These are phyloP conservation scores for Fusarium goolgardi DNA, from an alignment of 2,329 filamentous ascomycete species.

Conservation along the genomic window DNA sequence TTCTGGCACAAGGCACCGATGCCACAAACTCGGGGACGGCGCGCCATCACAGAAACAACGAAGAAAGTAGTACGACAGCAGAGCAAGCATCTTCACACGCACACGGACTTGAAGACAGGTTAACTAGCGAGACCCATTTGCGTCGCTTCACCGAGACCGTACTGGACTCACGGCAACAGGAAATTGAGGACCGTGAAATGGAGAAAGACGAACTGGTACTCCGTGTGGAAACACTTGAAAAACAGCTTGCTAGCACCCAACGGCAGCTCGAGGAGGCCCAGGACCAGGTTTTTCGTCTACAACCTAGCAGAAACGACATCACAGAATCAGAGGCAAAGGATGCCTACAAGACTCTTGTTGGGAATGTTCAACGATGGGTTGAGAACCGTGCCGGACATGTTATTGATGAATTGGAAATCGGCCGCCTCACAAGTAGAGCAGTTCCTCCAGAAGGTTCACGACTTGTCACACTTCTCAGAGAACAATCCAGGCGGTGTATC, in stretches of 20 bases:
- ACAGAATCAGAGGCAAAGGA: conserved; percentile 53
- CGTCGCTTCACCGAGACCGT: conserved; percentile 53
- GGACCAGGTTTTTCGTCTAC: conserved; percentile 51
- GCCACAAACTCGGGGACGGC: conserved; percentile 1
- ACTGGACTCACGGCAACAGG: conserved; percentile 52
- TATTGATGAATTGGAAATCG: conserved; percentile 50
- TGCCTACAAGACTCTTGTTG: conserved; percentile 50
- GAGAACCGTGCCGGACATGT: conserved; percentile 50
- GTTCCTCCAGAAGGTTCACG: conserved; percentile 46
- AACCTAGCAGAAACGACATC: conserved; percentile 51
- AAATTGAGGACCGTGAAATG: conserved; percentile 50
- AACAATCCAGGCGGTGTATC: conserved; percentile 51
- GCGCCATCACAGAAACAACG: conserved; percentile 7
- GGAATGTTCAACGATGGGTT: conserved; percentile 53
- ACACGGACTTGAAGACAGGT: conserved; percentile 42
- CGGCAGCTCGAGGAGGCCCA: conserved; percentile 50
- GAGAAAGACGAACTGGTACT: conserved; percentile 47
- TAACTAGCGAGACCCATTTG: conserved; percentile 50
- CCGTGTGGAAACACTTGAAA: conserved; percentile 48
- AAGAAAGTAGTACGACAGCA: conserved; percentile 11
- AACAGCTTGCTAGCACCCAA: conserved; percentile 48
- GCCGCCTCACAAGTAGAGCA: conserved; percentile 43
- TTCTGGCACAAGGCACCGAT: conserved; percentile 4
- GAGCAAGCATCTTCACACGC: conserved; percentile 28
- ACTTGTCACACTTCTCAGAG: conserved; percentile 51